Percentiles rank a stretch among this genome's conserved stretches.
phyloP scores from a whole-genome alignment of 75 land plant genomes.

The Ceratopteris richardii region DNA sequence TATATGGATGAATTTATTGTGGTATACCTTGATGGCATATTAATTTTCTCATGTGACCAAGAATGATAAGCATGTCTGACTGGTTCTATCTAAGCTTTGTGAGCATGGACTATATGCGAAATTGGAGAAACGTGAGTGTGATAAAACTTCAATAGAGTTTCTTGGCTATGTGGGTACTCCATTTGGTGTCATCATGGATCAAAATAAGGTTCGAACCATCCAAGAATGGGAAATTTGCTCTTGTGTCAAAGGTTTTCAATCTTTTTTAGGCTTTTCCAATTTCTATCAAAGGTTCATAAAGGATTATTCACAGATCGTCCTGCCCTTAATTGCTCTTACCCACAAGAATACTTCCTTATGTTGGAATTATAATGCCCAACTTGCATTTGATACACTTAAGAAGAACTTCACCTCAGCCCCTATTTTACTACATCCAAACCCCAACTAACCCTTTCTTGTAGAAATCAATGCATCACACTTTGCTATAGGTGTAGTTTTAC shows the following conservation, averaged over 20 bases:
- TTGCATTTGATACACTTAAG: constrained; percentile 3
- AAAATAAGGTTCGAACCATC: constrained; percentile 3
- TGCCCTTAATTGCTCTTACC: not conserved
- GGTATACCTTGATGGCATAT: too few relatives aligned
- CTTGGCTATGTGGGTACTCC: constrained; percentile 5
- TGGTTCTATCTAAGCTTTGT: too few relatives aligned
- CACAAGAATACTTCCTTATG: not conserved
- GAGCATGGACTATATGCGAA: too few relatives aligned
- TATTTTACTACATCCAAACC: not conserved
- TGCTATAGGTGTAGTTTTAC: constrained; percentile 8
- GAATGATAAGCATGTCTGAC: too few relatives aligned
- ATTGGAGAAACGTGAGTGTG: constrained; percentile 1
- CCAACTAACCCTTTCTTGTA: not conserved
- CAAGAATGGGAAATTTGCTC: constrained; percentile 2
- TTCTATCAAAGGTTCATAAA: constrained; percentile 8
- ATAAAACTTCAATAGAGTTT: not conserved
- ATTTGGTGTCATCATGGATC: constrained; percentile 7
- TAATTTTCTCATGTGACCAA: too few relatives aligned
- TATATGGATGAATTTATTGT: too few relatives aligned
- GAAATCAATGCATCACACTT: constrained; percentile 4
- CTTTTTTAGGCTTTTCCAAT: constrained; percentile 10
- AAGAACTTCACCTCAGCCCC: constrained; percentile 8
- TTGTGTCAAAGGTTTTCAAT: constrained; percentile 1
- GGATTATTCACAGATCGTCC: not conserved
- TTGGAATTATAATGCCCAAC: not conserved